Percentiles rank a stretch among this genome's conserved stretches.
phyloP scores from a whole-genome alignment of 2,329 filamentous ascomycete genomes.

The Fusarium ambrosium region DNA sequence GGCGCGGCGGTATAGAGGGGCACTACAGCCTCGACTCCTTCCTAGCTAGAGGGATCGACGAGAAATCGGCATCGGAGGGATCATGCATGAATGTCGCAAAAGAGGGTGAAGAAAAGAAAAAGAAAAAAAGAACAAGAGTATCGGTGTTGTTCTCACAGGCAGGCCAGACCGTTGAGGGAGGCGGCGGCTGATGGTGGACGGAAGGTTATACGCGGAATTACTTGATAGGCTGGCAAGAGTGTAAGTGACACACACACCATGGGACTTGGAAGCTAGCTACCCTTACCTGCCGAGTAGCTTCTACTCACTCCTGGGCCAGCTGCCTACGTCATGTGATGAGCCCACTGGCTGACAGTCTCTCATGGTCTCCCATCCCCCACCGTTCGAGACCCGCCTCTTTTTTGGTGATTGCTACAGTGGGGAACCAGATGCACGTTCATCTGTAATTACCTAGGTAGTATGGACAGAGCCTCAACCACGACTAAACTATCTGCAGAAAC shows the following conservation, averaged over 20 bases:
- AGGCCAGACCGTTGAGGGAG: slow-evolving; percentile 11
- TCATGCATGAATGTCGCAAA: neutral
- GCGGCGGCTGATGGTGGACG: slow-evolving; percentile 33
- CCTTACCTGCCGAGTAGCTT: neutral
- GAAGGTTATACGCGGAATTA: slow-evolving; percentile 38
- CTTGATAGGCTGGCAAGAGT: slow-evolving; percentile 39
- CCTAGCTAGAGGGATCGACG: slow-evolving; percentile 25
- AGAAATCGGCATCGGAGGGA: slow-evolving; percentile 35
- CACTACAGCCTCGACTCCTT: slow-evolving; percentile 36
- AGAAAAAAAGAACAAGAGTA: slow-evolving; percentile 10
- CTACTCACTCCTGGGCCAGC: neutral
- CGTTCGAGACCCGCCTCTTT: slow-evolving; percentile 6
- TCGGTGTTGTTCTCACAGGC: slow-evolving; percentile 18
- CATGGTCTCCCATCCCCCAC: slow-evolving; percentile 12
- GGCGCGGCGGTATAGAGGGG: slow-evolving; percentile 29
- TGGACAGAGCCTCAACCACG: neutral
- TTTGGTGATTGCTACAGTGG: neutral
- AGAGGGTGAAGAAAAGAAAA: slow-evolving; percentile 3
- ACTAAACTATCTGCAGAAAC: neutral
- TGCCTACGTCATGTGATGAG: slow-evolving; percentile 45
- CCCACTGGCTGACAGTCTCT: slow-evolving; percentile 30
- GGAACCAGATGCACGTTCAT: neutral
- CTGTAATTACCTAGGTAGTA: neutral
- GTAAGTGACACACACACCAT: slow-evolving; percentile 34
- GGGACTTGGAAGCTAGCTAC: slow-evolving; percentile 7